Evolutionary conservation across 2,329 filamentous ascomycete species (phyloP).

Genomic region (Neonectria magnoliae): DNA sequence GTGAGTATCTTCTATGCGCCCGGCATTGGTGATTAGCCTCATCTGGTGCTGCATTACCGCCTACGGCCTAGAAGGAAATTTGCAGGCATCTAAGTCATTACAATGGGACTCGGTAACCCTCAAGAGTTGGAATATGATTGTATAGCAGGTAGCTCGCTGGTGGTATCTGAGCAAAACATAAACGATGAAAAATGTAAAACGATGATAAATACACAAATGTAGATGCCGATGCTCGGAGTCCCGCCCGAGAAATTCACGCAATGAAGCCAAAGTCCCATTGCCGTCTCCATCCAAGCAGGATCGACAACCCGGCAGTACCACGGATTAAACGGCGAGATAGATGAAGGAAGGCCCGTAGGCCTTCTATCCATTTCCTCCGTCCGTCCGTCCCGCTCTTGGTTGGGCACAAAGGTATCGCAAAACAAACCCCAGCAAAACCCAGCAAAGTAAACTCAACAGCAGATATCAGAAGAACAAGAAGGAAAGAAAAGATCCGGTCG

Average conservation of each 20-base stretch:
- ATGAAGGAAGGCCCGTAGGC: neutral
- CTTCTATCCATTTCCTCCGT: constrained; percentile 24
- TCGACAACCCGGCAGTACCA: constrained; percentile 11
- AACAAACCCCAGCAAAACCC: constrained; percentile 34
- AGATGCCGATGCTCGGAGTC: constrained; percentile 26
- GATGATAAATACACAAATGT: constrained; percentile 42
- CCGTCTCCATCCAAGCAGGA: constrained; percentile 18
- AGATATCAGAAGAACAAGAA: constrained; percentile 25
- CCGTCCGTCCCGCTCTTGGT: constrained; percentile 17
- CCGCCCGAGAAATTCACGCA: constrained; percentile 24
- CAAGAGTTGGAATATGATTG: constrained; percentile 29
- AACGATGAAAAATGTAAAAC: constrained; percentile 41
- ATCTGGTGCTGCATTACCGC: neutral
- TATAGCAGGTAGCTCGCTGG: constrained; percentile 36
- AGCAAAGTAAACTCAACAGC: constrained; percentile 30
- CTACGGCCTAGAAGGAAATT: neutral
- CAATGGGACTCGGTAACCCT: neutral
- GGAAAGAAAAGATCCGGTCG: constrained; percentile 23
- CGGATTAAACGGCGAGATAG: constrained; percentile 20
- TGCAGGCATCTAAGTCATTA: neutral
- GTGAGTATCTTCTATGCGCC: constrained; percentile 73
- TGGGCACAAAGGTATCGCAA: constrained; percentile 38
- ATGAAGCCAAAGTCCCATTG: constrained; percentile 23
- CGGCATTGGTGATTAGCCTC: constrained; percentile 70
- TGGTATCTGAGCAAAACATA: constrained; percentile 42